Evolutionary conservation across 352 stramenopile species (phyloP), one percentile per base, ranked within the genome.

Genomic region (Phytophthora gonapodyides): DNA sequence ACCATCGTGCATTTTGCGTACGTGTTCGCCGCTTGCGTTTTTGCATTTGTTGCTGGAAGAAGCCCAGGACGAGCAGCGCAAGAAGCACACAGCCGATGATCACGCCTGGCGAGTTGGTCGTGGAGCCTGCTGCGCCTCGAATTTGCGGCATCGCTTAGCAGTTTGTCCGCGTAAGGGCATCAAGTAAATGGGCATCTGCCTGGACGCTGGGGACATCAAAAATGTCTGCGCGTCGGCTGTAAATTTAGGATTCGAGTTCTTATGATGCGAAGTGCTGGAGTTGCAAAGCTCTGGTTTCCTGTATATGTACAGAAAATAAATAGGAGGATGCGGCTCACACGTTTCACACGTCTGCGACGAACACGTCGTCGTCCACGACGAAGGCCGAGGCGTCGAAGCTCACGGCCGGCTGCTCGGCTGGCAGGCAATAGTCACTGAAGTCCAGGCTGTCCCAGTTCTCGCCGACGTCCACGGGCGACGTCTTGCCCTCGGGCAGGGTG

Each of bases 81-180:
- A 84, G 40, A 51, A 85, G 43, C 10, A 71, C 62, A 24, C 73
- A 62, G 3, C 62, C 80, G 34, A 84, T 49, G 30, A 89, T 73
- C 16, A 87, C 48, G 31, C 76, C 59, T 12, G 73, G 61, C 31
- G 69, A 69, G 45, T 75, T 61, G 11, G 70, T 53, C 21, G 61
- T 64, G 11, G 61, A 57, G 1, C 58, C 72, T 10, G 51, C 55
- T 12, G 64, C 44, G 7, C 69, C 62, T 35, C 76, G 72, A 62
- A 88, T 73, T 30, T 70, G 61, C 30, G 68, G 61, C 78, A 84
- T 84, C 27, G 27, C 27, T 7, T 9, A 7, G 24, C 27, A 31
- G 6, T 7, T 31, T 9, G 27, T 31, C 27, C 27, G 27, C 27
- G 27, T 31, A 31, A 31, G 27, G 5, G 27, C 27, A 31, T 31